Conservation (phyloP, 805 yeast species). For the Starmerella sirachaensis region DNA sequence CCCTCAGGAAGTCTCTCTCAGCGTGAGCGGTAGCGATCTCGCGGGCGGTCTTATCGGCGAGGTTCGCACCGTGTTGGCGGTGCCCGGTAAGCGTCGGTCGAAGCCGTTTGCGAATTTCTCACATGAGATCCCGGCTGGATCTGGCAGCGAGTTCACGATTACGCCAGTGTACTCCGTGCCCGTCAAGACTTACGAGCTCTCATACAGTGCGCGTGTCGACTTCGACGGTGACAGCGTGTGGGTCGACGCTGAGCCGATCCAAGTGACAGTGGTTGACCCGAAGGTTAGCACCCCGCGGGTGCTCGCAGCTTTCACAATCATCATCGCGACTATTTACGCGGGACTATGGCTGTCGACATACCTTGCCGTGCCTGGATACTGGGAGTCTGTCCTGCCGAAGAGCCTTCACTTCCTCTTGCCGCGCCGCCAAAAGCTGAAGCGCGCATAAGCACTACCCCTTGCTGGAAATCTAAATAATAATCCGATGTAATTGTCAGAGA, state of each 20-base stretch:
- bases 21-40: constrained; percentile 5
- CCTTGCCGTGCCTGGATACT: constrained; percentile 18
- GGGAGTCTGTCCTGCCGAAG: constrained; percentile 14
- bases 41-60: constrained; percentile 5
- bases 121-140: constrained; percentile 5
- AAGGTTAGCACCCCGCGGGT: constrained; percentile 58
- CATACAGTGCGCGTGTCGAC: constrained; percentile 37
- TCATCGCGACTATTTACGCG: constrained; percentile 39
- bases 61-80: constrained; percentile 13
- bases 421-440: constrained; percentile 3
- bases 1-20: constrained; percentile 1
- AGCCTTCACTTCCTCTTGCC: constrained; percentile 27
- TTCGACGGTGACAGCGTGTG: constrained; percentile 20
- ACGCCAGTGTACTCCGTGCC: constrained; percentile 18
- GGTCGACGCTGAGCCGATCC: constrained; percentile 19
- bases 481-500: neutral
- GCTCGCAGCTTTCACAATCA: constrained; percentile 45
- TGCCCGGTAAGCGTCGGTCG: constrained; percentile 17
- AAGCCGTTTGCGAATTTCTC: constrained; percentile 13
- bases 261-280: constrained; percentile 46
- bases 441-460: constrained; percentile 1
- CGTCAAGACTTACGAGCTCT: constrained; percentile 40
- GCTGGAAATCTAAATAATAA: neutral
- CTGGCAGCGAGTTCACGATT: neutral
- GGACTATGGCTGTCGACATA: constrained; percentile 38